Evolutionary conservation across 2,329 filamentous ascomycete genomes (phyloP).

Genomic region (Amesomyces nigricolor): DNA sequence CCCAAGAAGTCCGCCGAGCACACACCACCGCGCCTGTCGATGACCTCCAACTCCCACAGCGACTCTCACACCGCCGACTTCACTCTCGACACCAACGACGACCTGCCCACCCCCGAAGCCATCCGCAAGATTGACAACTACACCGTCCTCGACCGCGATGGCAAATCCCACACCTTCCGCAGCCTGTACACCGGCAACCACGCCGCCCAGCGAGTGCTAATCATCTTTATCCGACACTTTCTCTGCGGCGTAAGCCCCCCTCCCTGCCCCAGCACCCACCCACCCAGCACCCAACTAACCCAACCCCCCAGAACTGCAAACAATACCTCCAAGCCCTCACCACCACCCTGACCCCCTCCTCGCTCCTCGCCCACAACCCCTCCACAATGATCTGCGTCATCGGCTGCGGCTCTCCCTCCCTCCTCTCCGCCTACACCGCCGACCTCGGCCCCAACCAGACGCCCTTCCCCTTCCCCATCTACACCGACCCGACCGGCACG

Average conservation of each 20-base stretch:
- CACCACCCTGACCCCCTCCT: conserved; percentile 48
- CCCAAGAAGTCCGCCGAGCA: neutral
- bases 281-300: neutral
- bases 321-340: conserved; percentile 63
- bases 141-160: conserved; percentile 55
- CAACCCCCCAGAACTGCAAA: conserved; percentile 60
- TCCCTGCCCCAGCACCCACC: neutral
- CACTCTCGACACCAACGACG: conserved; percentile 50
- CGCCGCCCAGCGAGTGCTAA: conserved; percentile 52
- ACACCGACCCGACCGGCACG: conserved; percentile 63
- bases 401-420: conserved; percentile 63
- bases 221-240: conserved; percentile 74
- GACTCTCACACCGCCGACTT: conserved; percentile 39
- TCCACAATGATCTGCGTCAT: conserved; percentile 63
- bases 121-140: conserved; percentile 50
- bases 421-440: conserved; percentile 62
- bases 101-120: conserved; percentile 45
- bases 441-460: conserved; percentile 39
- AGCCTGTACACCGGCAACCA: conserved; percentile 55
- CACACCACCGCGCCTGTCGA: neutral
- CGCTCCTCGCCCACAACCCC: conserved; percentile 45
- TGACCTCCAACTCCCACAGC: neutral
- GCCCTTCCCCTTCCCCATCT: conserved; percentile 63
- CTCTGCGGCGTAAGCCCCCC: conserved; percentile 63
- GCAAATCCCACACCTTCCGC: conserved; percentile 56